A percentile compares a stretch with the other conserved stretches of the same genome.
Conservation (phyloP, 2,329 filamentous ascomycete genomes). For the Aureobasidium pullulans region DNA sequence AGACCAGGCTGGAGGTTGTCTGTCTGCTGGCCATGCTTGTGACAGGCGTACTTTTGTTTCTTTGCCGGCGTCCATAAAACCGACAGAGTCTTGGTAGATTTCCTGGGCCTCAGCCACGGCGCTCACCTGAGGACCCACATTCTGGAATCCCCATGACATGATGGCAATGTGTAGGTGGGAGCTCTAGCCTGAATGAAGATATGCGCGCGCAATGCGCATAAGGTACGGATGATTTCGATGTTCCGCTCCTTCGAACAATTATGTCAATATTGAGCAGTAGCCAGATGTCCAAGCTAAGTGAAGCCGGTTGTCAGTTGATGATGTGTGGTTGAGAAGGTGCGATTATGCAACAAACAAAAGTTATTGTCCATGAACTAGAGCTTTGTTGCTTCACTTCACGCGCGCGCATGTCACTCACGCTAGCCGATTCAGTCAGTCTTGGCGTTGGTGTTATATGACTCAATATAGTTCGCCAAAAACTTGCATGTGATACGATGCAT, state of each 20-base stretch:
- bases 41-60: constrained; percentile 77
- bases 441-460: neutral
- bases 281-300: neutral
- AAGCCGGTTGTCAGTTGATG: neutral
- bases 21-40: constrained; percentile 62
- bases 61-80: constrained; percentile 71
- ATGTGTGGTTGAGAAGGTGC: neutral
- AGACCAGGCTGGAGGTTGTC: constrained; percentile 65
- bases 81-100: constrained; percentile 75
- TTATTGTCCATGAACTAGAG: neutral
- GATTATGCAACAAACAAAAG: neutral
- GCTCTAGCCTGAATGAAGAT: neutral
- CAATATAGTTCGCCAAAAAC: neutral
- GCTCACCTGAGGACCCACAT: constrained; percentile 38
- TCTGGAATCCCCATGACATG: constrained; percentile 61
- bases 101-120: constrained; percentile 63
- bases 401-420: neutral
- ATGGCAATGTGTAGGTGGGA: constrained; percentile 13
- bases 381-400: neutral
- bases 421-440: neutral
- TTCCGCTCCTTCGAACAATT: neutral
- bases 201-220: constrained; percentile 7
- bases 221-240: neutral
- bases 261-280: neutral
- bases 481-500: neutral